These are phyloP conservation scores for Fusarium guadeloupense DNA, from an alignment of 2,329 filamentous ascomycete species.

Conservation along the genomic window DNA sequence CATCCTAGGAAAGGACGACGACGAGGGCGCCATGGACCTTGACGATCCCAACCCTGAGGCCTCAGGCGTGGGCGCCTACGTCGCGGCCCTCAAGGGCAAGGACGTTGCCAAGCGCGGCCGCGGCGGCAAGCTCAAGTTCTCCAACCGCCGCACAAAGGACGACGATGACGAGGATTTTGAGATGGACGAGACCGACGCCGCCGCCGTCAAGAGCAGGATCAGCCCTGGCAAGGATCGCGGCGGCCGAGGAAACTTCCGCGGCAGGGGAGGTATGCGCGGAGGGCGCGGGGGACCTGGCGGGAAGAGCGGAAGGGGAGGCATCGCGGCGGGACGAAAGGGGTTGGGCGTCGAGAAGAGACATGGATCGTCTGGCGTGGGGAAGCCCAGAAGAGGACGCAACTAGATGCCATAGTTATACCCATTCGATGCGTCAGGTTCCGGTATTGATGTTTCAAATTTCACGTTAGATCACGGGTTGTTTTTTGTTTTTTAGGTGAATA, in stretches of 20 bases:
- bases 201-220: conserved; percentile 62
- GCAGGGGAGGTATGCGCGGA: conserved; percentile 47
- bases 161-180: conserved; percentile 61
- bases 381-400: conserved; percentile 50
- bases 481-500: conserved; percentile 32
- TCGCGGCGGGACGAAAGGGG: conserved; percentile 57
- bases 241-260: conserved; percentile 46
- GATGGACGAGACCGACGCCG: conserved; percentile 63
- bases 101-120: conserved; percentile 72
- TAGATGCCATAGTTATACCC: conserved; percentile 44
- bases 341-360: conserved; percentile 61
- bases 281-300: conserved; percentile 48
- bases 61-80: conserved; percentile 73
- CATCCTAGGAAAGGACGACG: conserved; percentile 71
- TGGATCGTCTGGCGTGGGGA: conserved; percentile 55
- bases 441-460: conserved; percentile 35
- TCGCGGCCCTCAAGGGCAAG: conserved; percentile 73
- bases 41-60: conserved; percentile 68
- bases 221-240: conserved; percentile 52
- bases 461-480: conserved; percentile 31
- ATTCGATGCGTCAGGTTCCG: conserved; percentile 40
- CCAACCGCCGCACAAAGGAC: conserved; percentile 64
- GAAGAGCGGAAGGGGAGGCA: conserved; percentile 58
- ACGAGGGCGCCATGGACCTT: conserved; percentile 68
- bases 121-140: conserved; percentile 76